Conservation (phyloP, 1,284 basidiomycete genomes). For the Ganoderma leucocontextum region DNA sequence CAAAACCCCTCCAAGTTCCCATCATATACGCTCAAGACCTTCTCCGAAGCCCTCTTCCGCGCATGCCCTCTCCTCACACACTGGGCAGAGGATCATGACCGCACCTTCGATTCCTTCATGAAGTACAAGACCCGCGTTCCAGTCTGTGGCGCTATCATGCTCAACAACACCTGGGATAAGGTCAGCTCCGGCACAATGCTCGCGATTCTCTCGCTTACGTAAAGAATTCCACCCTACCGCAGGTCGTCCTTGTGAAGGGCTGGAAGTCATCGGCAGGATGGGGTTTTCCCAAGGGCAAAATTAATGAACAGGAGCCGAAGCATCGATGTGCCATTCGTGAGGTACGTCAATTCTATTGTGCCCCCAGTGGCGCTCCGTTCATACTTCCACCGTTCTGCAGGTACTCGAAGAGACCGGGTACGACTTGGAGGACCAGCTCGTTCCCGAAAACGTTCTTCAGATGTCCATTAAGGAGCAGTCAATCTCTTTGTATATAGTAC, state of each 20-base stretch:
- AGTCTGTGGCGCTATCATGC: slow-evolving; percentile 98
- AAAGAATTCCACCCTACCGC: slow-evolving; percentile 27
- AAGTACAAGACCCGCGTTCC: slow-evolving; percentile 97
- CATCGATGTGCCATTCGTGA: slow-evolving; percentile 90
- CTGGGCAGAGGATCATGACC: slow-evolving; percentile 83
- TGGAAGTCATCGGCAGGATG: slow-evolving; percentile 97
- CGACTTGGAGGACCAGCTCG: slow-evolving; percentile 78
- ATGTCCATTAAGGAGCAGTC: slow-evolving; percentile 90
- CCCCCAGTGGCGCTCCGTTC: neutral
- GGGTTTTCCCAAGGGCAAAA: slow-evolving; percentile 99
- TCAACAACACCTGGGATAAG: slow-evolving; percentile 93
- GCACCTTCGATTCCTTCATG: slow-evolving; percentile 87
- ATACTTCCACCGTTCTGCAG: slow-evolving; percentile 49
- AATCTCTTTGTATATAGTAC: slow-evolving; percentile 93
- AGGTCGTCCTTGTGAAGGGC: slow-evolving; percentile 96
- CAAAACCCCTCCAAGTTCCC: slow-evolving; percentile 85
- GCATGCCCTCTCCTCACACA: slow-evolving; percentile 83
- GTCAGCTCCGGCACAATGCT: slow-evolving; percentile 50
- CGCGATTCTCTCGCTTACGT: slow-evolving; percentile 27
- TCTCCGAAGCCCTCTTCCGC: slow-evolving; percentile 93
- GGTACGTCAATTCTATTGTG: slow-evolving; percentile 53
- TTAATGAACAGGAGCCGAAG: slow-evolving; percentile 92
- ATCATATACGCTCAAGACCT: slow-evolving; percentile 89
- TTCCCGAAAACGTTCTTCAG: slow-evolving; percentile 81
- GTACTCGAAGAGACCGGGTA: slow-evolving; percentile 96